Conservation (phyloP, 768 basidiomycete genomes). For the Leccinum broughii region DNA sequence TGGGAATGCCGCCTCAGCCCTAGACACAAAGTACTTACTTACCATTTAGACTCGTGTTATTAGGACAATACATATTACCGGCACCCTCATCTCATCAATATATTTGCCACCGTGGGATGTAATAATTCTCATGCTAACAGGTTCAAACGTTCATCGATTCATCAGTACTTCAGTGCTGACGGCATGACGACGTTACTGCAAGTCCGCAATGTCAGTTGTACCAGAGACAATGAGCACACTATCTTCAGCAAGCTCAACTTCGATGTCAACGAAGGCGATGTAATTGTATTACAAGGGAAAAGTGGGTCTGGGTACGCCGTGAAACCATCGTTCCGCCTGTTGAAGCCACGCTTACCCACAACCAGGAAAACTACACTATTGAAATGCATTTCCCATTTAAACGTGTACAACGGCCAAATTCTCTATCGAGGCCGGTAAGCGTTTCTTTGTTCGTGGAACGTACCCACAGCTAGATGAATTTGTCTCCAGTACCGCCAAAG, state of each 20-base stretch:
- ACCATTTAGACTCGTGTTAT: slow-evolving; percentile 31
- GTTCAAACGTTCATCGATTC: not conserved
- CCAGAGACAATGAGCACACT: slow-evolving; percentile 43
- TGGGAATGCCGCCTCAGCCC: slow-evolving; percentile 60
- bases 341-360: slow-evolving; percentile 6
- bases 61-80: slow-evolving; percentile 18
- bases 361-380: slow-evolving; percentile 69
- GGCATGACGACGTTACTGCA: slow-evolving; percentile 45
- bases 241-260: slow-evolving; percentile 67
- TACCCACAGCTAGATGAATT: not conserved
- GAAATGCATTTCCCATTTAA: slow-evolving; percentile 82
- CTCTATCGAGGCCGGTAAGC: slow-evolving; percentile 66
- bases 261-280: slow-evolving; percentile 66
- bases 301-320: slow-evolving; percentile 68
- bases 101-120: slow-evolving; percentile 21
- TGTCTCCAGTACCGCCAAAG: slow-evolving; percentile 46
- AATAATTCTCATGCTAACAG: not conserved
- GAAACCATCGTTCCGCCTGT: not conserved
- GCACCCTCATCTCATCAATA: slow-evolving; percentile 17
- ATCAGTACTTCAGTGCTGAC: not conserved
- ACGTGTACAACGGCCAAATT: slow-evolving; percentile 65
- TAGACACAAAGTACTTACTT: slow-evolving; percentile 33
- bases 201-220: slow-evolving; percentile 51
- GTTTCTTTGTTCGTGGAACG: not conserved
- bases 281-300: slow-evolving; percentile 75